Conservation (phyloP, 495 filamentous ascomycete genomes). For the Aspergillus affinis region DNA sequence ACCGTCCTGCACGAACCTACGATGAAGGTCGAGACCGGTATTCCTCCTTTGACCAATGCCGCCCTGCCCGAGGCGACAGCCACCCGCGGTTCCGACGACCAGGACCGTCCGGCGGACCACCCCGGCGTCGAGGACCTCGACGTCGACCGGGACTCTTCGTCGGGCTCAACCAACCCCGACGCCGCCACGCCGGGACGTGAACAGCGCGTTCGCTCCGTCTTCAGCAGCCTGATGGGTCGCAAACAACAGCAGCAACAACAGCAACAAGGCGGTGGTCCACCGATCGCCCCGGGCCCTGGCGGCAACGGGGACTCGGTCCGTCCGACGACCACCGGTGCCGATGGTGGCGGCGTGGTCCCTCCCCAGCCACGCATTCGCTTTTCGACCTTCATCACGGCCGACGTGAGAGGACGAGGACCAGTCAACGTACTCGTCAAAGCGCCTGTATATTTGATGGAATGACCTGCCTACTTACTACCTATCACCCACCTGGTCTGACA, state of each 20-base stretch:
- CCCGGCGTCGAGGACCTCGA: constrained; percentile 30
- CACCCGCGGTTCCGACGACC: constrained; percentile 40
- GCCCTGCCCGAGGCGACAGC: constrained; percentile 33
- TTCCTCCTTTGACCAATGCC: constrained; percentile 67
- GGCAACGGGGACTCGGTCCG: constrained; percentile 9
- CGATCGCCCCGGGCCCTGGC: constrained; percentile 6
- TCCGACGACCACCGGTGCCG: constrained; percentile 11
- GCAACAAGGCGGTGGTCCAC: constrained; percentile 7
- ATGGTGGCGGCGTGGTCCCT: constrained; percentile 41
- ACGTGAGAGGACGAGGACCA: constrained; percentile 62
- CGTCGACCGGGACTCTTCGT: constrained; percentile 11
- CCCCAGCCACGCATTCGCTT: constrained; percentile 47
- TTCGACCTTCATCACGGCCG: constrained; percentile 80
- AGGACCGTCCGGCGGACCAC: constrained; percentile 36
- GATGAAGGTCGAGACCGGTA: constrained; percentile 81
- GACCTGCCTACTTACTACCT: neutral
- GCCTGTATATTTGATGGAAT: constrained; percentile 75
- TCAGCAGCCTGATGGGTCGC: constrained; percentile 50
- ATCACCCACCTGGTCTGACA: too few relatives aligned
- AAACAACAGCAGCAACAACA: constrained; percentile 19
- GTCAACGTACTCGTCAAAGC: constrained; percentile 83
- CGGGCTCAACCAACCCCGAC: constrained; percentile 8
- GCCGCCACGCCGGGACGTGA: constrained; percentile 24
- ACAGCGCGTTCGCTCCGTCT: constrained; percentile 44
- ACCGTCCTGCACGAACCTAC: constrained; percentile 59